phyloP scores from a whole-genome alignment of 1,284 basidiomycete genomes.

The Cutaneotrichosporon daszewskae region DNA sequence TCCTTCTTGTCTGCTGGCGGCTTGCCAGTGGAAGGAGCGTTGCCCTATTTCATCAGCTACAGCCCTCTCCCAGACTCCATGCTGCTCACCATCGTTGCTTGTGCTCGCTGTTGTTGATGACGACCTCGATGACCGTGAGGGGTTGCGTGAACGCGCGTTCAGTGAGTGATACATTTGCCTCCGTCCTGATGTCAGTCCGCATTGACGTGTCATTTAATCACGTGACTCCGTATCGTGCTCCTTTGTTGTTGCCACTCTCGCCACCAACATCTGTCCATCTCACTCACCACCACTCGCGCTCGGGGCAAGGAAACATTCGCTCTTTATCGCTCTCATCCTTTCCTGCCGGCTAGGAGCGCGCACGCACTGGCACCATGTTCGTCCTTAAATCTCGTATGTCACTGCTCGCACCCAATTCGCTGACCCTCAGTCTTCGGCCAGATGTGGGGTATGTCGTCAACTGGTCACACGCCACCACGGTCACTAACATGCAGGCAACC shows the following conservation, averaged over 20 bases:
- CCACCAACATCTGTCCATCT: too few species aligned
- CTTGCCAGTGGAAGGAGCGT: constrained; percentile 62
- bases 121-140: neutral
- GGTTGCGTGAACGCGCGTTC: too few species aligned
- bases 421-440: constrained; percentile 68
- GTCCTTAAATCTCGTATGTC: constrained; percentile 74
- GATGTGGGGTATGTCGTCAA: constrained; percentile 76
- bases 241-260: too few species aligned
- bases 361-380: constrained; percentile 56
- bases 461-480: neutral
- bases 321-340: neutral
- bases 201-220: neutral
- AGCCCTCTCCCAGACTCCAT: neutral
- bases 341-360: too few species aligned
- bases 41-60: constrained; percentile 56
- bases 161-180: constrained; percentile 1
- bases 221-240: too few species aligned
- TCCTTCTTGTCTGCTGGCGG: constrained; percentile 52
- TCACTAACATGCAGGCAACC: constrained; percentile 39
- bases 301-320: too few species aligned
- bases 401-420: constrained; percentile 8
- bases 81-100: constrained; percentile 9
- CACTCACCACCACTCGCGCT: too few species aligned
- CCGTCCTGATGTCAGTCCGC: too few species aligned
- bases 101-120: constrained; percentile 3